Evolutionary conservation across 441 rosid genomes (phyloP), one percentile per base, ranked within the genome.

Genomic region (Adansonia rubrostipa): DNA sequence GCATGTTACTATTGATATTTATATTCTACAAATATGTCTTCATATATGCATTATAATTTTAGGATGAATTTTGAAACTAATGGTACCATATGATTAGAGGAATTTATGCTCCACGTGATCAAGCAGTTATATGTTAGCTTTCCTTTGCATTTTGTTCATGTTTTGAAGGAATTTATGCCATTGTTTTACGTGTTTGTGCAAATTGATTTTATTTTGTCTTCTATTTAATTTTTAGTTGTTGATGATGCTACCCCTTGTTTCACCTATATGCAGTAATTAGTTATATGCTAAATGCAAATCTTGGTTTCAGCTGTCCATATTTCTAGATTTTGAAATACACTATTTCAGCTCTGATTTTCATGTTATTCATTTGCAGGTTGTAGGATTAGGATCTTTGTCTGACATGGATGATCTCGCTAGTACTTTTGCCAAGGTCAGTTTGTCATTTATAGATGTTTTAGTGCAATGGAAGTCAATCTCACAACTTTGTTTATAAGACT

Each of bases 391-490:
- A 66, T 86, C 90, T 71, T 79, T 90, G 47, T 86, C 94, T 57
- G 96, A 90, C 54, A 75, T 88, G 81, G 95, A 92, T 80, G 97
- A 92, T 79, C 80, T 92, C 65, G 83, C 93, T 17, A 88, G 87
- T 73, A 89, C 93, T 50, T 91, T 91, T 85, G 93, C 96, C 44
- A 94, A 94, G 97, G 97, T 94, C 42, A 80, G 87, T 22, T 69
- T 75, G 20, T 53, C 51, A 13, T 20, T 71, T 28, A 22, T 71
- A 22, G 14, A 48, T 67, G 48, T 48, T 71, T 44, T 20, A 6
- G 24, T 44, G 7, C 54, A 76, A 62, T 63, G 10, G 10, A 45
- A 28, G 48, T 56, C 56, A 13, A 0, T 24, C 40, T 61, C 65
- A 24, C 15, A 4, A 15, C 24, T 36, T 42, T 42, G 15, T 9